Evolutionary conservation across 192 early-diverging fungal genomes (phyloP).

Genomic region (Coemansia pectinata): DNA sequence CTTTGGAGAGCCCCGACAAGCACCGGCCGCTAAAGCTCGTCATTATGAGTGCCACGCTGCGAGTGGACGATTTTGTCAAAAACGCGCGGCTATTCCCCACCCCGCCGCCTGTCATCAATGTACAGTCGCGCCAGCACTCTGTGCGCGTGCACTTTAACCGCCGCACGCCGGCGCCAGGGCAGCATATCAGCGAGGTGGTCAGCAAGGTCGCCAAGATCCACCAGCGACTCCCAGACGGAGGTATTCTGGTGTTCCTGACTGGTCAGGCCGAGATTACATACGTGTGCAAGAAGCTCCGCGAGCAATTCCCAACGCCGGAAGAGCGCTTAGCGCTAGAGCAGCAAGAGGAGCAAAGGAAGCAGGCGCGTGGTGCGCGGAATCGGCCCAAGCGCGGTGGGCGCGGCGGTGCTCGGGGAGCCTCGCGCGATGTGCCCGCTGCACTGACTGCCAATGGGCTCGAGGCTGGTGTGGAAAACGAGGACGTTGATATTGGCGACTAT

Average conservation of each 20-base stretch:
- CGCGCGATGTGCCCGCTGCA: not conserved
- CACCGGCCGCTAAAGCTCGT: slow-evolving; percentile 83
- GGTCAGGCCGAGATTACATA: slow-evolving; percentile 92
- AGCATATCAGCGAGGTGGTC: slow-evolving; percentile 85
- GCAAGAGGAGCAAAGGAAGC: slow-evolving; percentile 13
- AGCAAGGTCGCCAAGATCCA: slow-evolving; percentile 96
- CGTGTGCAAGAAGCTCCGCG: slow-evolving; percentile 72
- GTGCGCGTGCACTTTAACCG: slow-evolving; percentile 91
- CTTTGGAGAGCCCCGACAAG: slow-evolving; percentile 30
- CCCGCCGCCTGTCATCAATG: slow-evolving; percentile 84
- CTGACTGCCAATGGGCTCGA: slow-evolving; percentile 45
- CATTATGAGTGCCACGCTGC: slow-evolving; percentile 99
- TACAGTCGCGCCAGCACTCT: slow-evolving; percentile 89
- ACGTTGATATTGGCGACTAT: slow-evolving; percentile 53
- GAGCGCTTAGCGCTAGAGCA: slow-evolving; percentile 36
- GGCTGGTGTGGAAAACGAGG: slow-evolving; percentile 56
- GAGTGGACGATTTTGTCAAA: slow-evolving; percentile 93
- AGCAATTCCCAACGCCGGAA: slow-evolving; percentile 63
- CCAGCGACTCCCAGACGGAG: slow-evolving; percentile 85
- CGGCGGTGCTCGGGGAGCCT: not conserved
- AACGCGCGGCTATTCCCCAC: slow-evolving; percentile 77
- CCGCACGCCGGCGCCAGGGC: slow-evolving; percentile 74
- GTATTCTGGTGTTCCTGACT: slow-evolving; percentile 92
- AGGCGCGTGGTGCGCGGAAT: not conserved
- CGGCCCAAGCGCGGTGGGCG: not conserved